phyloP scores from a whole-genome alignment of 2,329 filamentous ascomycete species.

The Dendryphion nanum region DNA sequence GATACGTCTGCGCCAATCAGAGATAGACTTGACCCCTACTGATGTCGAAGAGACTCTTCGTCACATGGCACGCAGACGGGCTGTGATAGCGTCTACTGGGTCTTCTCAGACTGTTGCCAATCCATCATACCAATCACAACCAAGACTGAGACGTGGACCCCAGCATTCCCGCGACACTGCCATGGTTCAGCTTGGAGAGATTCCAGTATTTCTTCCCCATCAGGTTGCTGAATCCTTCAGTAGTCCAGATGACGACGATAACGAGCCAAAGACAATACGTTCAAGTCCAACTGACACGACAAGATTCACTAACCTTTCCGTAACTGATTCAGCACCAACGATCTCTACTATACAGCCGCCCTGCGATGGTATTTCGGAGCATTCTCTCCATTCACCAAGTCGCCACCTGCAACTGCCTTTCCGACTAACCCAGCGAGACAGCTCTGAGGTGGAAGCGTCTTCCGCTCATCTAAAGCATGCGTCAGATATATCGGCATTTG shows the following conservation, averaged over 20 bases:
- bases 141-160: conserved; percentile 29
- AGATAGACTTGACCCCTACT: conserved; percentile 36
- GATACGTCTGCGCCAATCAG: conserved; percentile 36
- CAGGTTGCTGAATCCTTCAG: conserved; percentile 9
- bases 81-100: conserved; percentile 5
- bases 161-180: conserved; percentile 30
- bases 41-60: conserved; percentile 36
- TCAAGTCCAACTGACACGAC: not conserved
- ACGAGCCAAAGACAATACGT: conserved; percentile 1
- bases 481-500: too few relatives aligned
- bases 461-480: too few relatives aligned
- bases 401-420: conserved; percentile 8
- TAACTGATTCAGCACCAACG: conserved; percentile 6
- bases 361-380: too few relatives aligned
- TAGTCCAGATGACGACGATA: not conserved
- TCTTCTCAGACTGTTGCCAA: not conserved
- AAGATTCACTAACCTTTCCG: not conserved
- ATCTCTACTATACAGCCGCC: too few relatives aligned
- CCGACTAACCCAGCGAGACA: too few relatives aligned
- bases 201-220: conserved; percentile 26
- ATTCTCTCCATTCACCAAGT: conserved; percentile 20
- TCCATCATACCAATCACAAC: conserved; percentile 5
- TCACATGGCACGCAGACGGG: conserved; percentile 27
- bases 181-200: conserved; percentile 21
- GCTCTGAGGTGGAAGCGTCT: too few relatives aligned